Percentiles rank a stretch among this genome's conserved stretches.
These are phyloP conservation scores for Phytophthora agathidicida DNA, from an alignment of 352 stramenopile genomes.

Conservation along the genomic window DNA sequence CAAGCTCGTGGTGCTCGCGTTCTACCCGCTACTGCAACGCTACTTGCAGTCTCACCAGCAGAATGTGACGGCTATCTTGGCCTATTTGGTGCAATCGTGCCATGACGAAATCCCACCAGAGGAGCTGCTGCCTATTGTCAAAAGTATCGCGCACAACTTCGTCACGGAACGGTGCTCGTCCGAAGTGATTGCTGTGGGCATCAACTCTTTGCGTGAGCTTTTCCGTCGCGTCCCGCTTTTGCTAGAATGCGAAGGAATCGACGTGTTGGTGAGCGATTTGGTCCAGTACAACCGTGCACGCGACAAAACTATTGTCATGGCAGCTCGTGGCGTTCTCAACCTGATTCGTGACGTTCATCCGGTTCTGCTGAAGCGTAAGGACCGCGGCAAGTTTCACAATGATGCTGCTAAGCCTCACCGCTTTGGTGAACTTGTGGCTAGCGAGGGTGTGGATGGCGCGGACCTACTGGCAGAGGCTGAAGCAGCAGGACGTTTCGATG, in stretches of 20 bases:
- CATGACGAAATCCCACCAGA: slow-evolving; percentile 98
- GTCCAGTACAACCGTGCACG: slow-evolving; percentile 95
- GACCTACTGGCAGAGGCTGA: slow-evolving; percentile 93
- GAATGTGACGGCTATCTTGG: slow-evolving; percentile 95
- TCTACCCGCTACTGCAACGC: slow-evolving; percentile 97
- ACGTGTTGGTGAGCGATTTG: slow-evolving; percentile 92
- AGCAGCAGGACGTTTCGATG: slow-evolving; percentile 73
- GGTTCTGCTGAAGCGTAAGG: slow-evolving; percentile 95
- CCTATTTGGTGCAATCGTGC: slow-evolving; percentile 97
- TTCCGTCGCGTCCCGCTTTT: slow-evolving; percentile 94
- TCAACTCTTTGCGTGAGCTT: slow-evolving; percentile 97
- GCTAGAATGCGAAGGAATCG: slow-evolving; percentile 93
- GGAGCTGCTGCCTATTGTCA: slow-evolving; percentile 95
- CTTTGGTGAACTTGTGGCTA: slow-evolving; percentile 92
- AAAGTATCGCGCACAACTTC: slow-evolving; percentile 98
- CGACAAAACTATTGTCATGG: slow-evolving; percentile 98
- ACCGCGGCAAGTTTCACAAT: slow-evolving; percentile 94
- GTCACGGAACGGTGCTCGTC: slow-evolving; percentile 96
- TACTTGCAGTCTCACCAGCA: slow-evolving; percentile 90
- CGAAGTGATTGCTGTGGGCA: slow-evolving; percentile 98
- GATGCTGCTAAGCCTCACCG: slow-evolving; percentile 85
- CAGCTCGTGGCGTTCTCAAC: slow-evolving; percentile 96
- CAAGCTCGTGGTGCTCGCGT: slow-evolving; percentile 95
- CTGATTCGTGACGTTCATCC: slow-evolving; percentile 97
- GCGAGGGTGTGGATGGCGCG: slow-evolving; percentile 94